These are phyloP conservation scores for Curvularia verruculosa DNA, from an alignment of 2,329 filamentous ascomycete genomes.

Conservation along the genomic window DNA sequence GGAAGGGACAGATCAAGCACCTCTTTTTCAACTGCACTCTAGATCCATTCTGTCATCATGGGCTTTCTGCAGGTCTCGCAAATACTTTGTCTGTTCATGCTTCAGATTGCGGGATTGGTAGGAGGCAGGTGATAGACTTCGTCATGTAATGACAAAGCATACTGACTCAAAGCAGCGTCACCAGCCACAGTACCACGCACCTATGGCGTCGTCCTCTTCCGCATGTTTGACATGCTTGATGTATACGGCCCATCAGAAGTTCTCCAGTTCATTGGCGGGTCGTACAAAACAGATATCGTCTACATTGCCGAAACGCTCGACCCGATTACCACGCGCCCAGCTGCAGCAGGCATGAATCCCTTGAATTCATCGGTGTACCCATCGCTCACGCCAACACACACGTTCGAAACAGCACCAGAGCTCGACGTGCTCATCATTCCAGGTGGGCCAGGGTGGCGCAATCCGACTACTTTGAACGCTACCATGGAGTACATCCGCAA, in stretches of 20 bases:
- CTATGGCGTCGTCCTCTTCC: slow-evolving; percentile 38
- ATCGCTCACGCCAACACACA: slow-evolving; percentile 56
- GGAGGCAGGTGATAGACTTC: background rate
- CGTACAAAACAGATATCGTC: slow-evolving; percentile 30
- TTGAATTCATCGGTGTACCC: slow-evolving; percentile 42
- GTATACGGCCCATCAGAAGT: slow-evolving; percentile 52
- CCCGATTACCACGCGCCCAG: slow-evolving; percentile 34
- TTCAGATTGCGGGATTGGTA: background rate
- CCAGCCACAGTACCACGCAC: slow-evolving; percentile 24
- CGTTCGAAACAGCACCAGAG: slow-evolving; percentile 58
- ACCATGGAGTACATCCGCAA: slow-evolving; percentile 57
- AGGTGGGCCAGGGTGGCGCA: slow-evolving; percentile 60
- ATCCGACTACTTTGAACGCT: slow-evolving; percentile 27
- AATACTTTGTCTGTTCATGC: slow-evolving; percentile 3
- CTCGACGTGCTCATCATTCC: slow-evolving; percentile 70
- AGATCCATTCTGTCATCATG: slow-evolving; percentile 3
- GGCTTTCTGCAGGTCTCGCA: slow-evolving; percentile 4
- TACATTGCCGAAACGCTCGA: slow-evolving; percentile 36
- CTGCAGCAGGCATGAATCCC: slow-evolving; percentile 29
- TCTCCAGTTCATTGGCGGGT: slow-evolving; percentile 41
- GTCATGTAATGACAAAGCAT: background rate
- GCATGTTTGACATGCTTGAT: slow-evolving; percentile 38
- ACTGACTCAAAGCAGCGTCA: slow-evolving; percentile 6
- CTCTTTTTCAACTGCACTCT: background rate
- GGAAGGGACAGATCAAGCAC: background rate